These are phyloP conservation scores for Fusarium gaditjirri DNA, from an alignment of 2,329 filamentous ascomycete species.

Conservation along the genomic window DNA sequence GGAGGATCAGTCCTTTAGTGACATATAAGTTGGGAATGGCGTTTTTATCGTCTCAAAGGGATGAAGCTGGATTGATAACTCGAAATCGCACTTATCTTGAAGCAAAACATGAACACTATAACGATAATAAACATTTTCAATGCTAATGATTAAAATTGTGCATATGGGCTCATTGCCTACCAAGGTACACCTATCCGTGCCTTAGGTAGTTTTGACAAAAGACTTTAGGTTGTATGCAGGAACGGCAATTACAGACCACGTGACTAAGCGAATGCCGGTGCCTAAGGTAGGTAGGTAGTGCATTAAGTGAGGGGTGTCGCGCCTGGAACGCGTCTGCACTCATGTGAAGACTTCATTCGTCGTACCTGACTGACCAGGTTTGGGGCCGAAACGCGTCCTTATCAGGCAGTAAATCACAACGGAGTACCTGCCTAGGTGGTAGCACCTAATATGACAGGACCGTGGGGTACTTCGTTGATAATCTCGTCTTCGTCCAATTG, in stretches of 20 bases:
- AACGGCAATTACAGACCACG: slow-evolving; percentile 16
- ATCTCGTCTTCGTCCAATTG: slow-evolving; percentile 1
- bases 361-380: slow-evolving; percentile 9
- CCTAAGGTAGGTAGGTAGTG: not conserved
- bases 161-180: not conserved
- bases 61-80: not conserved
- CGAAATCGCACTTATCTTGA: not conserved
- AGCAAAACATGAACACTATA: not conserved
- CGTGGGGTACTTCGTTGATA: slow-evolving; percentile 9
- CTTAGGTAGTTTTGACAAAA: not conserved
- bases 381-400: slow-evolving; percentile 27
- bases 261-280: slow-evolving; percentile 33
- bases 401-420: slow-evolving; percentile 19
- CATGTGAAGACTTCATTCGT: slow-evolving; percentile 14
- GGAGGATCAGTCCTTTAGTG: not conserved
- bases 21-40: not conserved
- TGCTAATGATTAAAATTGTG: not conserved
- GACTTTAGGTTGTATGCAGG: not conserved
- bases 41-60: not conserved
- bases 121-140: not conserved
- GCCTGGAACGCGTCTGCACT: slow-evolving; percentile 32
- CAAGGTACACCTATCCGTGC: too few relatives aligned
- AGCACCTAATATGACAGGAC: slow-evolving; percentile 12
- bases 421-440: too few relatives aligned
- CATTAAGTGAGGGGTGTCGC: slow-evolving; percentile 24